Conservation (phyloP, 2,329 filamentous ascomycete species). For the Fusarium sp. region DNA sequence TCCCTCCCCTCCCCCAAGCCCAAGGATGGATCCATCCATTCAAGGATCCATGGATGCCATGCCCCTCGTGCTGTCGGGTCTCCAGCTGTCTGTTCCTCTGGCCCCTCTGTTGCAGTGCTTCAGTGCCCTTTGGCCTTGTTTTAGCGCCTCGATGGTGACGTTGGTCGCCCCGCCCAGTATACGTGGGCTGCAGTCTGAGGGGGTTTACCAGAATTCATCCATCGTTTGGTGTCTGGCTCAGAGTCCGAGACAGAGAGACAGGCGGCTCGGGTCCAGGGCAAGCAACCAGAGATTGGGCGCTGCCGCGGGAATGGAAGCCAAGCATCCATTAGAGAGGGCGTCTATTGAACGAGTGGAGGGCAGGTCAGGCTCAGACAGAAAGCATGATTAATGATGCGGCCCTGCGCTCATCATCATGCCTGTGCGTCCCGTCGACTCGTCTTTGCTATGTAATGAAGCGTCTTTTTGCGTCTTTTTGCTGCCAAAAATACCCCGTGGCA, state of each 20-base stretch:
- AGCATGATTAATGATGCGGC: constrained; percentile 3
- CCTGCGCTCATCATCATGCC: not conserved
- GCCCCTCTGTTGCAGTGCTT: not conserved
- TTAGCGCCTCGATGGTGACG: constrained; percentile 32
- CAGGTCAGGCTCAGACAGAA: not conserved
- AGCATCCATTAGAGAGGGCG: not conserved
- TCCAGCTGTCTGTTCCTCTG: not conserved
- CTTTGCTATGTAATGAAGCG: not conserved
- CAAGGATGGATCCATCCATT: constrained; percentile 1
- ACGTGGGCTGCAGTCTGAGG: constrained; percentile 22
- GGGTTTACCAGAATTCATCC: not conserved
- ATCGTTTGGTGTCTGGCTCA: not conserved
- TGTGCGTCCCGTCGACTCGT: not conserved
- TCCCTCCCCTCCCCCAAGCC: not conserved
- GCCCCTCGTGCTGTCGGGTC: not conserved
- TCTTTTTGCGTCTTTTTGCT: not conserved
- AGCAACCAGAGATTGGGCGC: not conserved
- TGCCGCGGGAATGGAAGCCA: not conserved
- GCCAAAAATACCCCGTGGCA: not conserved
- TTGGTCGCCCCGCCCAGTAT: constrained; percentile 27
- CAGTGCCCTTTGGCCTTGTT: constrained; percentile 11
- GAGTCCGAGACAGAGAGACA: not conserved
- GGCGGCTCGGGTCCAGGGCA: not conserved
- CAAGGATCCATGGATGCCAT: not conserved
- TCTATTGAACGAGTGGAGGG: not conserved